Conservation (phyloP, 352 stramenopile species). For the Globisporangium emineosum region DNA sequence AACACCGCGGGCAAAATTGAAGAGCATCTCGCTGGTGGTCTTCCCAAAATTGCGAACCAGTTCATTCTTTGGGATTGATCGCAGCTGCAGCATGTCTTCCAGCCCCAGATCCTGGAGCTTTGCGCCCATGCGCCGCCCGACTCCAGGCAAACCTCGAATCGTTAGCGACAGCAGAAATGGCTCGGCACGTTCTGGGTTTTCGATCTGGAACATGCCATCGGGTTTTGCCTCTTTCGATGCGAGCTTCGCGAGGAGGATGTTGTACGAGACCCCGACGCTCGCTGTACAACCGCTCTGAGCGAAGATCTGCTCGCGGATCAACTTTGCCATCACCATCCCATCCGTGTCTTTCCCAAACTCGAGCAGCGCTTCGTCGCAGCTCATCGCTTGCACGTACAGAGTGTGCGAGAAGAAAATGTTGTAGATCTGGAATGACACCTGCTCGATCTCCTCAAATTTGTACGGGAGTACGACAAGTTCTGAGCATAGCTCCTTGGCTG, state of each 20-base stretch:
- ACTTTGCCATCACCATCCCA: conserved; percentile 62
- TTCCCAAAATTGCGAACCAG: conserved; percentile 67
- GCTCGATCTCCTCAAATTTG: conserved; percentile 89
- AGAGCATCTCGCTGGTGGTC: conserved; percentile 69
- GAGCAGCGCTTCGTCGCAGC: conserved; percentile 95
- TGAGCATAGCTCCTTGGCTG: conserved; percentile 88
- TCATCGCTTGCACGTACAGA: conserved; percentile 91
- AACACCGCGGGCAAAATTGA: conserved; percentile 68
- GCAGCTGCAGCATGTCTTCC: conserved; percentile 59
- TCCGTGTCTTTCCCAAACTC: conserved; percentile 72
- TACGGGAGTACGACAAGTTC: conserved; percentile 93
- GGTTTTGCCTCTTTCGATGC: conserved; percentile 93
- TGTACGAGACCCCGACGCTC: conserved; percentile 91
- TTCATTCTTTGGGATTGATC: conserved; percentile 41
- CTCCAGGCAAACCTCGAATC: conserved; percentile 77
- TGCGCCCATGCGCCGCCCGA: conserved; percentile 54
- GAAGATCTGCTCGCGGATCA: conserved; percentile 66
- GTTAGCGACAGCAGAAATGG: conserved; percentile 65
- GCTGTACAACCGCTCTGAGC: conserved; percentile 87
- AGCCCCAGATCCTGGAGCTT: conserved; percentile 77
- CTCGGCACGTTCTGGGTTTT: conserved; percentile 36
- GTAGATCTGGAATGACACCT: conserved; percentile 92
- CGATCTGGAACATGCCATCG: conserved; percentile 78
- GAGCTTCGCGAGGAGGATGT: conserved; percentile 93
- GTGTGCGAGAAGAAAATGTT: conserved; percentile 87